Base-by-base conservation (phyloP, 139 green algal genomes). In the Chlorella sp. region DNA sequence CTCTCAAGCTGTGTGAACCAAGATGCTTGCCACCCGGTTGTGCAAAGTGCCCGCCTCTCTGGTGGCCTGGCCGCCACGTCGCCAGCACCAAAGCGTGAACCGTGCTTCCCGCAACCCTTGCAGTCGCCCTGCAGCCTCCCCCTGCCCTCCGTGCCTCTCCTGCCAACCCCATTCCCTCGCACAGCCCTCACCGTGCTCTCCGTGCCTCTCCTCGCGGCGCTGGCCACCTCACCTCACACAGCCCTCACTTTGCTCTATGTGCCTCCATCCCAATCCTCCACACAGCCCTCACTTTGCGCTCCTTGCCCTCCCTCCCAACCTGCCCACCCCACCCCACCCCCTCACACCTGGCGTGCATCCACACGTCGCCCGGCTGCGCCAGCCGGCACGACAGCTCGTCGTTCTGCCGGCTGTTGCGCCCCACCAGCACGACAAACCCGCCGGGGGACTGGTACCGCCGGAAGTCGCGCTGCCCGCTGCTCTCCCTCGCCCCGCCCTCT, bases 321-420 rank as follows among this genome's bases (percentile, higher is more conserved):
- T 82, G 30, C 66, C 39, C 7, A 2, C 66, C 15, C 37, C 21
- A 34, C 30, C n/a, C 30, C 14, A 24, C 16, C 69, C 69, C 68
- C 85, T 32, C 85, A 14, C 85, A 89, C 39, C 96, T 84, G 22
- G 96, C 96, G 89, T 99, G 97, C 92, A 99, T 95, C 97, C 96
- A 99, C 32, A 98, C 75, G 86, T 99, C 97, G 15, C 91, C 84
- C 36, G 86, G 69, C 36, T 95, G 89, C 2, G 96, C 96, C 30
- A 97, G 86, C 84, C 91, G 79, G 36, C 93, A 92, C 37, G 91
- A 96, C 89, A 99, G 92, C 88, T 95, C 90, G 86, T 99, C 97
- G 88, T 99, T 99, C 89, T 98, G 95, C 61, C 91, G 92, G 91
- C 97, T 97, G 93, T 97, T 98, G 36, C 97, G 92, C 34, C 97